Conservation (phyloP, 108 stramenopile genomes). For the Schizochytrium sp. region DNA sequence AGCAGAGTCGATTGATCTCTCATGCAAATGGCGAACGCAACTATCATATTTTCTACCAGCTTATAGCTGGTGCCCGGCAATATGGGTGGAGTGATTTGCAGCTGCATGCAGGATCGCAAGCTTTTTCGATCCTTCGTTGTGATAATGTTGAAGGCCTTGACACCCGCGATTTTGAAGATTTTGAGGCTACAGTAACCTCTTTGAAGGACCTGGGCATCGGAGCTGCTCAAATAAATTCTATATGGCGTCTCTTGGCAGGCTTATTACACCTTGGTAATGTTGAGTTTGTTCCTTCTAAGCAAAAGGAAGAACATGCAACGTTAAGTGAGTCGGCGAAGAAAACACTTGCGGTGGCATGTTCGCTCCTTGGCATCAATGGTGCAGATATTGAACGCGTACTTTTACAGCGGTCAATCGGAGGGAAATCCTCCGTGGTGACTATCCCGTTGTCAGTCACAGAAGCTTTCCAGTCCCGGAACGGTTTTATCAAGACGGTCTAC, state of each 20-base stretch:
- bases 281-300: background rate
- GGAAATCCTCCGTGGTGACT: conserved; percentile 61
- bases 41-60: conserved; percentile 64
- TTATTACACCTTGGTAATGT: conserved; percentile 62
- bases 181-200: background rate
- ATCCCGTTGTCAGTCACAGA: conserved; percentile 71
- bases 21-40: conserved; percentile 44
- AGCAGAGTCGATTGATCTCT: conserved; percentile 37
- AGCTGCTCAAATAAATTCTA: background rate
- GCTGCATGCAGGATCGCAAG: background rate
- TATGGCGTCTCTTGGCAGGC: background rate
- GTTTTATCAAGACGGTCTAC: conserved; percentile 66
- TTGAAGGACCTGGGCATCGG: background rate
- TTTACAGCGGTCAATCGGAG: conserved; percentile 61
- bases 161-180: background rate
- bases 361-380: conserved; percentile 29
- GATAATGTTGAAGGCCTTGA: background rate
- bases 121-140: background rate
- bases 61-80: background rate
- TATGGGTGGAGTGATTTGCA: background rate
- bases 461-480: conserved; percentile 72
- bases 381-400: background rate
- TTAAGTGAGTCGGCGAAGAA: background rate
- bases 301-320: background rate
- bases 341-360: background rate